Percentiles rank a stretch among this genome's conserved stretches.
phyloP scores from a whole-genome alignment of 352 stramenopile species.

The Globisporangium cederbergense region DNA sequence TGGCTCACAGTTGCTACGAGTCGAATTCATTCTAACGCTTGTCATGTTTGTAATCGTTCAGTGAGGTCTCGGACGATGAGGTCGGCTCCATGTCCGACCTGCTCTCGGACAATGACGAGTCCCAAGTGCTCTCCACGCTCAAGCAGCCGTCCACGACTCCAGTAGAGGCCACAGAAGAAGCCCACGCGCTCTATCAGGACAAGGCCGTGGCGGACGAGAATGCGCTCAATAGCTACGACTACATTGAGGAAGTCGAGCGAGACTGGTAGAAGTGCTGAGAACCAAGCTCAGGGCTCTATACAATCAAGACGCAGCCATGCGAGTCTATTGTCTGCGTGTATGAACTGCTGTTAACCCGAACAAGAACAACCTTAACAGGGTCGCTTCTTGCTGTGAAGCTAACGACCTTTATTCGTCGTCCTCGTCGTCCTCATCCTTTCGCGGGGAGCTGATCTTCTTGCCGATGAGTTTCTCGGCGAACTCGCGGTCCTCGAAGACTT shows the following conservation, averaged over 20 bases:
- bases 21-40: too few relatives aligned
- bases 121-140: constrained; percentile 13
- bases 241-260: constrained; percentile 71
- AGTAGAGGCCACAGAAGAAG: constrained; percentile 1
- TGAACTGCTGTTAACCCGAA: background rate
- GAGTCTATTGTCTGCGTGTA: constrained; percentile 4
- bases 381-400: too few relatives aligned
- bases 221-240: constrained; percentile 81
- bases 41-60: background rate
- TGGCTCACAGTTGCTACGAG: too few relatives aligned
- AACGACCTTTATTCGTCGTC: background rate
- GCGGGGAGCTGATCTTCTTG: constrained; percentile 26
- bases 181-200: constrained; percentile 24
- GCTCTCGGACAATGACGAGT: constrained; percentile 44
- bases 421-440: constrained; percentile 22
- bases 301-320: background rate
- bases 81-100: constrained; percentile 38
- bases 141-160: background rate
- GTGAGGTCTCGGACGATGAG: constrained; percentile 20
- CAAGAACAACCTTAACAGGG: background rate
- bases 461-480: constrained; percentile 61
- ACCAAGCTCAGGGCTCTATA: background rate
- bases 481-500: constrained; percentile 54
- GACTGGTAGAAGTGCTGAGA: constrained; percentile 23
- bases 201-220: constrained; percentile 51